A percentile compares a stretch with the other conserved stretches of the same genome.
phyloP scores from a whole-genome alignment of 306 rosid genomes.

The Pterocarpus macrocarpus region DNA sequence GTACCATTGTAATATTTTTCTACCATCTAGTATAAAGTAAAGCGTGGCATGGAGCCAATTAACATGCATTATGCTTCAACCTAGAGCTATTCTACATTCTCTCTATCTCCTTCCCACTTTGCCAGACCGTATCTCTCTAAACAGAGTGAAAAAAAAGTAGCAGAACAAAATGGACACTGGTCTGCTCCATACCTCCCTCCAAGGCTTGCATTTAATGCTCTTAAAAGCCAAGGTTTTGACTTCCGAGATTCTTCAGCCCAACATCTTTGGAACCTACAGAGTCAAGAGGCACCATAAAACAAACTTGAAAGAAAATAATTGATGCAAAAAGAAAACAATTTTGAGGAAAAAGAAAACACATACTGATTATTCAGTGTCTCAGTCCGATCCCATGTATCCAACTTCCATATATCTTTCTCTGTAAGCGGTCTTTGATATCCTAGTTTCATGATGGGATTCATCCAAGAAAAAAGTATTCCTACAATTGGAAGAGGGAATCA shows the following conservation, averaged over 20 bases:
- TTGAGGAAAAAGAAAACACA: slow-evolving; percentile 37
- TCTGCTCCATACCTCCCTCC: slow-evolving; percentile 77
- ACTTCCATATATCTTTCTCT: slow-evolving; percentile 93
- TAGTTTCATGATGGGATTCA: slow-evolving; percentile 81
- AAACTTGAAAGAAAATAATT: slow-evolving; percentile 27
- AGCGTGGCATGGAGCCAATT: too few relatives aligned
- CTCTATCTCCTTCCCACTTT: slow-evolving; percentile 40
- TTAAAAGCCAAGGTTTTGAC: slow-evolving; percentile 91
- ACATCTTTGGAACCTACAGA: slow-evolving; percentile 78
- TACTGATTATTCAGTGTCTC: slow-evolving; percentile 78
- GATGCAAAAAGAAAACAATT: slow-evolving; percentile 14
- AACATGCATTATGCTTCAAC: slow-evolving; percentile 14
- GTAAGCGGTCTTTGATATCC: slow-evolving; percentile 87
- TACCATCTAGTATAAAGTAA: too few relatives aligned
- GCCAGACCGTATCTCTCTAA: slow-evolving; percentile 10
- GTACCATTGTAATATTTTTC: too few relatives aligned
- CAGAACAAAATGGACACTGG: slow-evolving; percentile 15
- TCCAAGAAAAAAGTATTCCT: slow-evolving; percentile 80
- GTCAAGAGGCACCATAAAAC: slow-evolving; percentile 38
- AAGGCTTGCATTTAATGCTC: slow-evolving; percentile 84
- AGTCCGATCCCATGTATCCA: slow-evolving; percentile 89
- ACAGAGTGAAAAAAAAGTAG: neutral
- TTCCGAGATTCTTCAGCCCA: slow-evolving; percentile 84
- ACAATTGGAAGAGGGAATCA: slow-evolving; percentile 44
- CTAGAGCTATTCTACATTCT: slow-evolving; percentile 13